phyloP scores from a whole-genome alignment of 1,139 yeast species.

The Zygotorulaspora mrakii region DNA sequence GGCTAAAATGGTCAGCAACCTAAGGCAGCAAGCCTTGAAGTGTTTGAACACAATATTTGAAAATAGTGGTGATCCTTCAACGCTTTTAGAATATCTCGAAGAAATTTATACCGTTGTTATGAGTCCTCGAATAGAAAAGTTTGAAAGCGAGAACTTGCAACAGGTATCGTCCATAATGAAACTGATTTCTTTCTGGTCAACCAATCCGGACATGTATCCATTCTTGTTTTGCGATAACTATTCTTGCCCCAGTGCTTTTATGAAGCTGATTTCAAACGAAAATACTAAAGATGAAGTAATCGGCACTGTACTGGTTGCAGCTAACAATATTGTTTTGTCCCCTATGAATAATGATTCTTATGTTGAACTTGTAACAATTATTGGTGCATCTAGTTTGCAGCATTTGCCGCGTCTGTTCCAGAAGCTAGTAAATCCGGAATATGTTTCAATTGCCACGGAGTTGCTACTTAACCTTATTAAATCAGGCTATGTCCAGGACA shows the following conservation, averaged over 20 bases:
- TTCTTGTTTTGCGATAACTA: slow-evolving; percentile 57
- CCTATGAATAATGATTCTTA: slow-evolving; percentile 45
- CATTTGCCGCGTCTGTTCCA: slow-evolving; percentile 50
- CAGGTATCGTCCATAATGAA: slow-evolving; percentile 76
- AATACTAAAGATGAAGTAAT: slow-evolving; percentile 69
- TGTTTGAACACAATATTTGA: slow-evolving; percentile 52
- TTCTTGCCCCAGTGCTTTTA: slow-evolving; percentile 53
- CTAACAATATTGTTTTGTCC: slow-evolving; percentile 44
- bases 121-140: slow-evolving; percentile 60
- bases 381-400: slow-evolving; percentile 53
- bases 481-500: slow-evolving; percentile 56
- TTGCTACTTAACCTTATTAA: slow-evolving; percentile 55
- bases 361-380: slow-evolving; percentile 48
- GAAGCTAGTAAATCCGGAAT: slow-evolving; percentile 43
- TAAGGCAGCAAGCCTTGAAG: slow-evolving; percentile 60
- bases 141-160: slow-evolving; percentile 74
- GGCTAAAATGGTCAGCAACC: slow-evolving; percentile 48
- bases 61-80: slow-evolving; percentile 43
- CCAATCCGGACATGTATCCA: slow-evolving; percentile 45
- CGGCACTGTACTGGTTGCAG: slow-evolving; percentile 53
- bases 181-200: slow-evolving; percentile 64
- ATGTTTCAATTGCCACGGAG: slow-evolving; percentile 52
- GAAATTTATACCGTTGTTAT: slow-evolving; percentile 53
- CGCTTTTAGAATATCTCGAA: slow-evolving; percentile 57
- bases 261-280: slow-evolving; percentile 50